These are phyloP conservation scores for Hypoxylon sp. DNA, from an alignment of 2,329 filamentous ascomycete species.

Conservation along the genomic window DNA sequence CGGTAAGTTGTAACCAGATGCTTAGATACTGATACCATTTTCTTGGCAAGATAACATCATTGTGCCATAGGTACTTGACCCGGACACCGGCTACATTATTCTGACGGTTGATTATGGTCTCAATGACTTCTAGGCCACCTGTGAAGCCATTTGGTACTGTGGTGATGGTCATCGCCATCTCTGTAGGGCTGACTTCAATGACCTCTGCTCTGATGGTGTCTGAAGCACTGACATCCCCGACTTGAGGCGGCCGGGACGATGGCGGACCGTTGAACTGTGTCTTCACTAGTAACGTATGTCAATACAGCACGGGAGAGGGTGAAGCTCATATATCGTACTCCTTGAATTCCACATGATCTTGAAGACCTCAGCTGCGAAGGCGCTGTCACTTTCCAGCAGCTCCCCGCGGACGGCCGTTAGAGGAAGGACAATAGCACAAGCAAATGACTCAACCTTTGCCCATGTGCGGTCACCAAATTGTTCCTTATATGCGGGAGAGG, in stretches of 20 bases:
- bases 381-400: slow-evolving; percentile 22
- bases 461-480: background rate
- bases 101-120: background rate
- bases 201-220: background rate
- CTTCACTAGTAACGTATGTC: background rate
- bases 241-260: background rate
- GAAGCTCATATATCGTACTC: slow-evolving; percentile 24
- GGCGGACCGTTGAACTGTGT: background rate
- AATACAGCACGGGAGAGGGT: background rate
- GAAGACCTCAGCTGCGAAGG: slow-evolving; percentile 38
- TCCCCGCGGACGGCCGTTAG: slow-evolving; percentile 6
- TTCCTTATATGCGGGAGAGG: slow-evolving; percentile 38
- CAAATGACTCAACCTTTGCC: background rate
- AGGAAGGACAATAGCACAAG: background rate
- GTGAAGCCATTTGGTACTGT: slow-evolving; percentile 24
- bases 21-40: slow-evolving; percentile 21
- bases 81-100: background rate
- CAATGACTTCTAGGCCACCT: slow-evolving; percentile 19
- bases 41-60: slow-evolving; percentile 18
- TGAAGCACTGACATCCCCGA: background rate
- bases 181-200: slow-evolving; percentile 30
- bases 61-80: slow-evolving; percentile 28
- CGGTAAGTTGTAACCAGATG: slow-evolving; percentile 18
- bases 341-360: slow-evolving; percentile 41
- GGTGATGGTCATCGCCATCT: slow-evolving; percentile 41